These are phyloP conservation scores for Alternaria conjuncta DNA, from an alignment of 2,329 filamentous ascomycete species.

Conservation along the genomic window DNA sequence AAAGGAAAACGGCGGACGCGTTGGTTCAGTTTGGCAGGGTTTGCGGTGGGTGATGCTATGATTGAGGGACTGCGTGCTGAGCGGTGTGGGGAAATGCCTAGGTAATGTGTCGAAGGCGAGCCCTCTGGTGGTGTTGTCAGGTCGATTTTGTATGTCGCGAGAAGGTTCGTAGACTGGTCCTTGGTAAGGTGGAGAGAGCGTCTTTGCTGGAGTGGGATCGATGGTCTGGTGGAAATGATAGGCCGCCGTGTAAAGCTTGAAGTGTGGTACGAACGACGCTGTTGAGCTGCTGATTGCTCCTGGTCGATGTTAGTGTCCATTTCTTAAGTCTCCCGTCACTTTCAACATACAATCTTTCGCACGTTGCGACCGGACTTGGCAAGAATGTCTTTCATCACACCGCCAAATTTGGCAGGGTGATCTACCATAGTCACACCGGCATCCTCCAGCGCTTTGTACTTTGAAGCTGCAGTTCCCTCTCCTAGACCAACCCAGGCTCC, in stretches of 20 bases:
- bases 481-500: constrained; percentile 74
- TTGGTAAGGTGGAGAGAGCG: constrained; percentile 64
- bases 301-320: constrained; percentile 15
- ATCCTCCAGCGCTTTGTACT: constrained; percentile 69
- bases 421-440: constrained; percentile 74
- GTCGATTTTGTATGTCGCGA: constrained; percentile 59
- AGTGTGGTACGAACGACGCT: constrained; percentile 59
- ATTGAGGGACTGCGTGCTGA: constrained; percentile 68
- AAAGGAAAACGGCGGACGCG: constrained; percentile 66
- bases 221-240: constrained; percentile 1
- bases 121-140: constrained; percentile 49
- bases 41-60: constrained; percentile 61
- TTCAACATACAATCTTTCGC: constrained; percentile 45
- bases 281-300: constrained; percentile 48
- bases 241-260: constrained; percentile 25
- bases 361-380: constrained; percentile 51
- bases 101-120: constrained; percentile 52
- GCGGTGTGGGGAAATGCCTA: constrained; percentile 72
- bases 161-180: constrained; percentile 61
- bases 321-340: not conserved
- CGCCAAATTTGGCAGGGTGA: constrained; percentile 77
- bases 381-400: constrained; percentile 69
- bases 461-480: constrained; percentile 69
- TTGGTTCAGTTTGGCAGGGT: constrained; percentile 51
- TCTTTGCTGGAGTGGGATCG: constrained; percentile 43